phyloP scores from a whole-genome alignment of 169 alveolate species.

The Miamiensis avidus region DNA sequence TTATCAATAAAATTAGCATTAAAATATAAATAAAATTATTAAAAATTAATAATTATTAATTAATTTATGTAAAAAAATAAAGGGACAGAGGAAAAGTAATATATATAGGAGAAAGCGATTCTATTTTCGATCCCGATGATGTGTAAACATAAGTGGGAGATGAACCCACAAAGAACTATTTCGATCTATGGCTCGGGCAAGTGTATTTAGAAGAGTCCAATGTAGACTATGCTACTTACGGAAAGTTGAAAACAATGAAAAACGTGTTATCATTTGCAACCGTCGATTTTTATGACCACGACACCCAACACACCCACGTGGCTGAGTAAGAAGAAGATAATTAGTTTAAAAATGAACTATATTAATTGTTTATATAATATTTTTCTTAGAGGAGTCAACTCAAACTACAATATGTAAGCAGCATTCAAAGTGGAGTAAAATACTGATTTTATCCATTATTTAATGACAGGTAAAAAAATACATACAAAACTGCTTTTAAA shows the following conservation, averaged over 20 bases:
- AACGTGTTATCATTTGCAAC: background rate
- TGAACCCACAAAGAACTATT: background rate
- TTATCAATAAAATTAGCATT: no score
- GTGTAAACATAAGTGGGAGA: background rate
- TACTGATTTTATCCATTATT: background rate
- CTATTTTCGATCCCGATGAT: background rate
- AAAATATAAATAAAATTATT: no score
- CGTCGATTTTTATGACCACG: background rate
- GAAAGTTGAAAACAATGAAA: background rate
- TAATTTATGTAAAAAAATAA: no score
- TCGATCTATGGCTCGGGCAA: background rate
- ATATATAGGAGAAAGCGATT: background rate
- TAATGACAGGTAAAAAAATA: no score
- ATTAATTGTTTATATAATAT: no score
- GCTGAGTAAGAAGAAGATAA: background rate
- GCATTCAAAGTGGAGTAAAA: background rate
- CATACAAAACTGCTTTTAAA: no score
- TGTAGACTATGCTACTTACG: background rate
- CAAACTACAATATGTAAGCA: background rate
- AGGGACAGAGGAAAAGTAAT: background rate
- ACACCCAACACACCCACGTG: background rate
- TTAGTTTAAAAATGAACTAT: background rate
- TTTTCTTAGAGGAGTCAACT: background rate
- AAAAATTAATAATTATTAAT: no score
- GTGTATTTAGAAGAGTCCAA: background rate